Evolutionary conservation across 805 yeast genomes (phyloP), one percentile per base, ranked within the genome.

Genomic region (Hanseniaspora pseudoguilliermondii): DNA sequence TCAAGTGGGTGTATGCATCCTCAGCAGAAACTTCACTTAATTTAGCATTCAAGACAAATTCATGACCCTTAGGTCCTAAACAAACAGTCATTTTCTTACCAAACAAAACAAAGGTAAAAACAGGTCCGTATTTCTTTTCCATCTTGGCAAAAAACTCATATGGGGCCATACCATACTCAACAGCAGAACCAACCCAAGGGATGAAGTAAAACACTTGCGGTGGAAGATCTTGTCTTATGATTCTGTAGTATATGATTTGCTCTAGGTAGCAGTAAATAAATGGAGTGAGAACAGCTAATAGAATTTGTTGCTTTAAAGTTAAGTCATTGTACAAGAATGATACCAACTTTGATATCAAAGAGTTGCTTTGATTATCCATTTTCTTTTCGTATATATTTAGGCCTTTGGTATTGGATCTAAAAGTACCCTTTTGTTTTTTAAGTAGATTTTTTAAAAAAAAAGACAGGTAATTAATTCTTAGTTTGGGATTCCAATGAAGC

Each of bases 61-160:
- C 98, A 70, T 93, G 96, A 62, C 98, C 98, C 71, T 86, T 86
- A 63, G 97, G 97, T 50, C 97, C 98, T 64, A 93, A 74, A 66
- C 87, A 89, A 57, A 93, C 98, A 6, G 97, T 90, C 95, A 91
- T 88, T 41, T 82, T 84, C 65, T 80, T 85, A 55, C 98, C 98
- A 62, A 93, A 75, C 68, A 93, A 70, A 60, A 90, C 79, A 66
- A 93, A 93, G 27, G 97, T 83, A 66, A 89, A 93, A 51, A 88
- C 86, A 69, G 93, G 97, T 60, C 98, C 98, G 65, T 91, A 80
- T 68, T 88, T 84, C 61, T 75, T 67, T 62, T 89, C 86, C 70
- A 90, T 84, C 42, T 75, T 73, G 60, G 78, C 84, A 64, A 93
- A 93, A 69, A 93, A 93, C 58, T 81, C 86, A 68, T 90, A 93